These are phyloP conservation scores for Colletotrichum sp. DNA, from an alignment of 2,329 filamentous ascomycete genomes.

Conservation along the genomic window DNA sequence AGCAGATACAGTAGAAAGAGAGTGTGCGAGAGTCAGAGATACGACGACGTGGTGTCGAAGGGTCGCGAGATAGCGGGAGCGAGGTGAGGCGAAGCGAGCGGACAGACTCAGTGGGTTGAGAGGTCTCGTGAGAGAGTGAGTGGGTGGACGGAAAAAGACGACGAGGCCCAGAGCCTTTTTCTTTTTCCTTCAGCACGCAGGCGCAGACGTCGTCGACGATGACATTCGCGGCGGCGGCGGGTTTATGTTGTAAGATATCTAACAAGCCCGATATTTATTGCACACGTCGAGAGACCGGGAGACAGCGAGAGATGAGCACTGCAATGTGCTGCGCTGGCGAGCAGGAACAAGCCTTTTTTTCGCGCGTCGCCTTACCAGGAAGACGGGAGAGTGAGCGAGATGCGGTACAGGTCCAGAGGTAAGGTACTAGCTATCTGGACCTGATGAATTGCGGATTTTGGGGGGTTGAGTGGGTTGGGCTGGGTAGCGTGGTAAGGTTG, in stretches of 20 bases:
- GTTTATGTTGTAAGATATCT: not conserved
- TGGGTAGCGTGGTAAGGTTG: not conserved
- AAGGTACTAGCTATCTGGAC: not conserved
- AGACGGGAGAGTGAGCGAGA: slow-evolving; percentile 3
- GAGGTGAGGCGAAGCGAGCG: slow-evolving; percentile 12
- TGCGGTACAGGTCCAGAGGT: not conserved
- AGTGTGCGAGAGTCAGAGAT: not conserved
- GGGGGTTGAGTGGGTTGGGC: not conserved
- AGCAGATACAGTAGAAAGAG: not conserved
- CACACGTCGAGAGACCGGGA: slow-evolving; percentile 6
- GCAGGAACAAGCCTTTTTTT: slow-evolving; percentile 15
- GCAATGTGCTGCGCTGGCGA: not conserved
- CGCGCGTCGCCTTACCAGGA: slow-evolving; percentile 11
- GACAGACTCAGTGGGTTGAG: not conserved
- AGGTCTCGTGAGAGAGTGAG: not conserved
- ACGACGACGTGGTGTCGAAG: not conserved
- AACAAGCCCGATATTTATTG: slow-evolving; percentile 13
- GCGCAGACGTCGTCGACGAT: not conserved
- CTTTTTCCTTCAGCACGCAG: not conserved
- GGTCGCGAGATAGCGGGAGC: slow-evolving; percentile 13
- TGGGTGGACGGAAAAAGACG: not conserved
- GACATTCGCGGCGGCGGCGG: not conserved
- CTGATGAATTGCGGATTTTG: not conserved
- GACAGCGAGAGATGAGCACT: not conserved
- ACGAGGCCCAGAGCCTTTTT: not conserved